These are phyloP conservation scores for Fraxinus nigra DNA, from an alignment of 305 asterid species.

Conservation along the genomic window DNA sequence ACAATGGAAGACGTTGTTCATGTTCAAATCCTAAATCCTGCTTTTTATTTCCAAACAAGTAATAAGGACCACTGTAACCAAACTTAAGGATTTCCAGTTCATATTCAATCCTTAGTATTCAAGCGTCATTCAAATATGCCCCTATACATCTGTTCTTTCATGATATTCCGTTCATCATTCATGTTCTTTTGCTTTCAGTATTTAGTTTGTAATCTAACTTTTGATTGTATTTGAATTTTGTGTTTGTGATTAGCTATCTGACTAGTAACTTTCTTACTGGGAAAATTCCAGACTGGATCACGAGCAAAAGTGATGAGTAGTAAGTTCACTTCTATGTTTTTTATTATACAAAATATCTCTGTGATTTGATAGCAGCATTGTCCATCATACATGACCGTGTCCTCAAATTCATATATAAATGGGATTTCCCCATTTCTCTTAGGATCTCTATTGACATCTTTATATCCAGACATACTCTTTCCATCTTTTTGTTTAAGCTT, in stretches of 20 bases:
- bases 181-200: too few relatives aligned
- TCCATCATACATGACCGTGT: not conserved
- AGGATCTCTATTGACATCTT: not conserved
- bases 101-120: not conserved
- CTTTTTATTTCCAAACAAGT: not conserved
- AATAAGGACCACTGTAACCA: not conserved
- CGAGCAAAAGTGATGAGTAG: slow-evolving; percentile 16
- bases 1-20: not conserved
- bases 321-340: slow-evolving; percentile 20
- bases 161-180: too few relatives aligned
- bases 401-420: not conserved
- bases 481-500: not conserved
- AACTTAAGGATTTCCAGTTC: not conserved
- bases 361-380: not conserved
- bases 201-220: not conserved
- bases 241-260: slow-evolving; percentile 34
- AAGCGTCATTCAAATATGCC: not conserved
- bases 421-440: not conserved
- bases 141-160: too few relatives aligned
- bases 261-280: slow-evolving; percentile 51
- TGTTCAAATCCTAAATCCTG: not conserved
- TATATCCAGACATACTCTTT: not conserved
- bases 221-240: not conserved
- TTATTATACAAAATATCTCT: not conserved
- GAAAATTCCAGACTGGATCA: slow-evolving; percentile 40